Conservation (phyloP, 176 grass and related monocot genomes). For the Zoysia japonica region DNA sequence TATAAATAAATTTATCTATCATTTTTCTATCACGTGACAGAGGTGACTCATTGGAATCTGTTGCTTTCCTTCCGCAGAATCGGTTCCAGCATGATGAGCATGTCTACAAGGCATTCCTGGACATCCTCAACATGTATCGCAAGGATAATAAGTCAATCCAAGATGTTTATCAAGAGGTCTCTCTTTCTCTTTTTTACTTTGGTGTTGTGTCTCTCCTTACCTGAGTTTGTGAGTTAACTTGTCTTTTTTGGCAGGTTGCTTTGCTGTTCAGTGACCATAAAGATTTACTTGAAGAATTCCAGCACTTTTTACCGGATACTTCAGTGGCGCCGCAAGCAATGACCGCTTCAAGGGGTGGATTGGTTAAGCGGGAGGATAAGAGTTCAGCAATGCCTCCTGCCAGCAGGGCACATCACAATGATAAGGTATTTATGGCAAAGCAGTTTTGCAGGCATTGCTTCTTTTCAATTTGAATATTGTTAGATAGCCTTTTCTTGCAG, state of each 20-base stretch:
- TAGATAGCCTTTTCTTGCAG: neutral
- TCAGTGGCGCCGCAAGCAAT: conserved; percentile 62
- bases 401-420: conserved; percentile 50
- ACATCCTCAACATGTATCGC: conserved; percentile 99
- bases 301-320: conserved; percentile 90
- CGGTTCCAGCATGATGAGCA: conserved; percentile 91
- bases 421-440: conserved; percentile 57
- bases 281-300: conserved; percentile 94
- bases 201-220: neutral
- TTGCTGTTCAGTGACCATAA: conserved; percentile 74
- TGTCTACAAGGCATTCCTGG: conserved; percentile 96
- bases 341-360: conserved; percentile 47
- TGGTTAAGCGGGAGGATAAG: conserved; percentile 65
- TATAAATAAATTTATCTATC: conserved; percentile 32
- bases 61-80: conserved; percentile 52
- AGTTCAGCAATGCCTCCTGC: conserved; percentile 64
- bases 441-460: conserved; percentile 12
- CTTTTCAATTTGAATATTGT: neutral
- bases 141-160: conserved; percentile 98
- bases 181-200: neutral
- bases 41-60: neutral
- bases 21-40: neutral
- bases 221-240: neutral
- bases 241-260: conserved; percentile 64
- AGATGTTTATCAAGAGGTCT: conserved; percentile 92